Evolutionary conservation across 1,284 basidiomycete species (phyloP), one percentile per base, ranked within the genome.

Genomic region (Ceratobasidium sp.): DNA sequence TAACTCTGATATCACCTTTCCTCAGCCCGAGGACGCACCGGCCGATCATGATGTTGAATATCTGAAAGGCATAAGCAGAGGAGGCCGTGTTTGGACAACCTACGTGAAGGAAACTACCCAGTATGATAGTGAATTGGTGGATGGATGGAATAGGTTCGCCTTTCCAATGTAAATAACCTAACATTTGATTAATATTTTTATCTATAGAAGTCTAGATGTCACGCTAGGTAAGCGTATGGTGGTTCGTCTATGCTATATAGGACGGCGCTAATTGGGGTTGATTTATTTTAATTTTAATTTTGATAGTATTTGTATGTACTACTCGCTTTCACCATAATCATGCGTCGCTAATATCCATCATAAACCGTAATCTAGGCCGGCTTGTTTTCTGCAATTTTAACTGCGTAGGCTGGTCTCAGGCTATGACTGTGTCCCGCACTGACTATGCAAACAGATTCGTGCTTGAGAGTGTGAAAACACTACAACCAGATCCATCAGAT

Each of bases 71-170:
- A 69, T 69, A 23, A 17, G 67, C 10, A 2, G 67, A 10, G 67
- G 50, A 2, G 67, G 52, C 4, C 13, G 42, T 3, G 67, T 69
- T 44, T 69, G 67, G 67, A 42, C 67, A 12, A 69, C 50, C 13
- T 69, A 69, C 42, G 67, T 69, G 12, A 40, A 69, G 17, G 67
- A 69, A 33, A 17, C 52, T 13, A 69, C 5, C 7, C 38, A 56
- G 23, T 57, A 4, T 17, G 67, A 69, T 42, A 38, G 23, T 13
- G 67, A 69, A 15, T 26, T 56, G 50, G 67, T 69, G 3, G 67
- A 69, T 33, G 67, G 67, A 12, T 69, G 67, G 67, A 69, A 69
- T 44, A 38, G 46, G 67, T 69, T 54, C 33, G 66, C 10, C 6
- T n/a, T 23, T 57, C 10, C 4, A 15, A 3, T 23, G 42, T 23